Evolutionary conservation across 225 moss, liverwort and hornwort genomes (phyloP).

Genomic region (Pseudoscleropodium purum): DNA sequence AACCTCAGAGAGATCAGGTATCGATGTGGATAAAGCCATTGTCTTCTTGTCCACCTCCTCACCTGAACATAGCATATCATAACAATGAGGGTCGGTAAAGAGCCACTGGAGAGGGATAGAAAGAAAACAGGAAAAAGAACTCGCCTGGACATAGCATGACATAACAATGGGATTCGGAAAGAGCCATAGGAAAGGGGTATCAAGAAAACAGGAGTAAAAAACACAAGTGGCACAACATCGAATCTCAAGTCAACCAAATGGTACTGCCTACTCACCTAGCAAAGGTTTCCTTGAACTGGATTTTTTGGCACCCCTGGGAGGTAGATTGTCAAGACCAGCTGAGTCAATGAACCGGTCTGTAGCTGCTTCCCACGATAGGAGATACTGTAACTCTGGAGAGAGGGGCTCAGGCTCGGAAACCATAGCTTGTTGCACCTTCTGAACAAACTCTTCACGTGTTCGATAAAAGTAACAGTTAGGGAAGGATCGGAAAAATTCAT

Average conservation of each 20-base stretch:
- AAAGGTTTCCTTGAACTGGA: slow-evolving; percentile 11
- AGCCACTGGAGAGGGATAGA: neutral
- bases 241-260: neutral
- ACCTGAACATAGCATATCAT: slow-evolving; percentile 9
- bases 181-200: neutral
- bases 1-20: slow-evolving; percentile 46
- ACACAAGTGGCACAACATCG: neutral
- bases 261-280: slow-evolving; percentile 21
- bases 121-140: neutral
- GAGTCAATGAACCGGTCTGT: slow-evolving; percentile 92
- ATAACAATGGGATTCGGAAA: neutral
- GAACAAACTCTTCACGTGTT: slow-evolving; percentile 73
- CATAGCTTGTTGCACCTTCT: slow-evolving; percentile 90
- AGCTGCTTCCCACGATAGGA: slow-evolving; percentile 97
- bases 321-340: slow-evolving; percentile 60
- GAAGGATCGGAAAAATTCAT: slow-evolving; percentile 87
- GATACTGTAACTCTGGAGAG: slow-evolving; percentile 67
- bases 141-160: slow-evolving; percentile 19
- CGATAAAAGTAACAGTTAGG: slow-evolving; percentile 84
- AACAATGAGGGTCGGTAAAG: neutral
- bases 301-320: slow-evolving; percentile 20
- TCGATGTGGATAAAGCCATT: slow-evolving; percentile 68
- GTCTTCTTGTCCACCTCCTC: slow-evolving; percentile 61
- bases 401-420: slow-evolving; percentile 88
- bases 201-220: neutral